Percentiles rank a stretch among this genome's conserved stretches.
Conservation (phyloP, 345 rosid genomes). For the Eucalyptus tenuipes region DNA sequence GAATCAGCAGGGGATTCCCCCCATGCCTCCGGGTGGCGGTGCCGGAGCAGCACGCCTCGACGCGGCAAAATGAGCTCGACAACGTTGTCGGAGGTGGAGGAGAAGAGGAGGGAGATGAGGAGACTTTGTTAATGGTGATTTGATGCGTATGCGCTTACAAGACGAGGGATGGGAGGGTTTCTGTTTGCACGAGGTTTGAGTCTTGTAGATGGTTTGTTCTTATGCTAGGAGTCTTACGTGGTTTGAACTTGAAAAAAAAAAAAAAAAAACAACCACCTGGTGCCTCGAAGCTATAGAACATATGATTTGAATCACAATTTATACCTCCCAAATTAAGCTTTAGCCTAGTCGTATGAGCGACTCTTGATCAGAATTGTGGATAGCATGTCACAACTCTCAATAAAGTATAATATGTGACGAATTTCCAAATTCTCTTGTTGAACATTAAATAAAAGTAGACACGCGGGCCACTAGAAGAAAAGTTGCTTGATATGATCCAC, state of each 20-base stretch:
- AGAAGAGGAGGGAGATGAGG: not conserved
- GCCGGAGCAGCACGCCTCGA: not conserved
- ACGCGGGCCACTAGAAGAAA: not conserved
- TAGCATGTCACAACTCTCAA: not conserved
- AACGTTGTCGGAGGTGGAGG: not conserved
- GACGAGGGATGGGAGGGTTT: not conserved
- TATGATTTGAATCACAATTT: not conserved
- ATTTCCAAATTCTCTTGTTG: not conserved
- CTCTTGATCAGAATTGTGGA: not conserved
- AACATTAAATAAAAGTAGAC: not conserved
- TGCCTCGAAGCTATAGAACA: not conserved
- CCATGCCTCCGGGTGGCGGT: not conserved
- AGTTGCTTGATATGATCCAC: not conserved
- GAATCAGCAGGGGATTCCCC: constrained; percentile 34
- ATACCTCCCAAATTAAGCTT: not conserved
- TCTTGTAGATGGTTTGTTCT: not conserved
- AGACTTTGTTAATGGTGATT: not conserved
- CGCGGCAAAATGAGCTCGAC: not conserved
- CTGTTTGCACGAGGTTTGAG: not conserved
- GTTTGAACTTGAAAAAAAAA: not conserved
- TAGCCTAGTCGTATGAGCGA: not conserved
- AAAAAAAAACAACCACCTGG: not conserved
- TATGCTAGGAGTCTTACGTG: not conserved
- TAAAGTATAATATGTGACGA: not conserved
- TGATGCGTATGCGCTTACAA: not conserved